A percentile compares a stretch with the other conserved stretches of the same genome.
Conservation (phyloP, 768 basidiomycete species). For the Neoboletus subvelutipes region DNA sequence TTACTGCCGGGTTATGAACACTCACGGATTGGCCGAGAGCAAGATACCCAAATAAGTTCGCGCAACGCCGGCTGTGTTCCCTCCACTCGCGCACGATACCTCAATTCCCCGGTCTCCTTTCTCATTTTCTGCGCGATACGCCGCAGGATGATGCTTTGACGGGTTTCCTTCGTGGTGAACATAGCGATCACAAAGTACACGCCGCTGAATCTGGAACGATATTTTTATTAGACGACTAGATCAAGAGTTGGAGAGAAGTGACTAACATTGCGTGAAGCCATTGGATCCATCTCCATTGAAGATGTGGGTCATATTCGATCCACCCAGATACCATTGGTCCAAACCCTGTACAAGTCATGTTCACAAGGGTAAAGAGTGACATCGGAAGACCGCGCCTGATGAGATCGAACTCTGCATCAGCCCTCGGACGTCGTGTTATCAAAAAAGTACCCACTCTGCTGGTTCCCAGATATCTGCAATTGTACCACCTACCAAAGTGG, state of each 20-base stretch:
- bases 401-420: background rate
- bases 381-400: conserved; percentile 70
- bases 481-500: conserved; percentile 70
- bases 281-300: conserved; percentile 81
- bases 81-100: conserved; percentile 63
- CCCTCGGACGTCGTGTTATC: background rate
- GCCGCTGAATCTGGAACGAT: conserved; percentile 45
- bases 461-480: conserved; percentile 67
- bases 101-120: conserved; percentile 61
- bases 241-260: conserved; percentile 1
- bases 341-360: conserved; percentile 60
- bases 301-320: conserved; percentile 55
- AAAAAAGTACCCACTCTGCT: conserved; percentile 45
- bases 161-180: conserved; percentile 67
- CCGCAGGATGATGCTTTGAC: conserved; percentile 66
- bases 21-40: conserved; percentile 69
- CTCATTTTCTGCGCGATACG: conserved; percentile 59
- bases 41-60: conserved; percentile 63
- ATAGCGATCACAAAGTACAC: conserved; percentile 50
- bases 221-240: background rate
- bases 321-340: conserved; percentile 66
- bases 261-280: conserved; percentile 70
- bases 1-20: conserved; percentile 9
- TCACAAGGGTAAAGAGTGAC: conserved; percentile 64
- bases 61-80: conserved; percentile 54